A percentile compares a stretch with the other conserved stretches of the same genome.
Conservation (phyloP, 2,329 filamentous ascomycete species). For the Penicillium griseofulvum region DNA sequence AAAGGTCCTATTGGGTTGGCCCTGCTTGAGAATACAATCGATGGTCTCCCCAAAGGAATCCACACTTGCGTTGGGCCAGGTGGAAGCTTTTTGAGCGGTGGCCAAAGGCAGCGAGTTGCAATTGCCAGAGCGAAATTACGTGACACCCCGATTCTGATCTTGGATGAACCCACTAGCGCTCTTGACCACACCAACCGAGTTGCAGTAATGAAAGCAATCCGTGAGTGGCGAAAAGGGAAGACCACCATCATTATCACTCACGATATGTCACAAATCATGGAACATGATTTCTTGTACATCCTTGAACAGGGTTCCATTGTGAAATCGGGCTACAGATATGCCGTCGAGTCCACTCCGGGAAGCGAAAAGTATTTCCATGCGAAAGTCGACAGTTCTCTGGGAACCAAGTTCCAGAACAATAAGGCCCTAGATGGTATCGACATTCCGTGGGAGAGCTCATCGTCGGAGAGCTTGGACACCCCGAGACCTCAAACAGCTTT, state of each 20-base stretch:
- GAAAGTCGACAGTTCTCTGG: not conserved
- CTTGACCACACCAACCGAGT: conserved; percentile 70
- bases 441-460: not conserved
- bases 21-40: conserved; percentile 66
- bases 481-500: not conserved
- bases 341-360: conserved; percentile 47
- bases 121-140: conserved; percentile 75
- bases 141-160: conserved; percentile 74
- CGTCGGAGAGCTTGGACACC: not conserved
- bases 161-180: conserved; percentile 87
- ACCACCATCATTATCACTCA: conserved; percentile 95
- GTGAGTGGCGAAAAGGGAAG: conserved; percentile 72
- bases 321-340: conserved; percentile 63
- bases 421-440: not conserved
- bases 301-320: conserved; percentile 68
- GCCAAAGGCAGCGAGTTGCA: conserved; percentile 78
- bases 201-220: conserved; percentile 70
- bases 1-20: conserved; percentile 63
- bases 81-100: conserved; percentile 74
- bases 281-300: conserved; percentile 75
- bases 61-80: conserved; percentile 68
- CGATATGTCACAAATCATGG: conserved; percentile 71
- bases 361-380: conserved; percentile 20
- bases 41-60: conserved; percentile 65
- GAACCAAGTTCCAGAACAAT: not conserved